A percentile compares a stretch with the other conserved stretches of the same genome.
Evolutionary conservation across 805 yeast species (phyloP).

Genomic region (Vanderwaltozyma verrucispora): DNA sequence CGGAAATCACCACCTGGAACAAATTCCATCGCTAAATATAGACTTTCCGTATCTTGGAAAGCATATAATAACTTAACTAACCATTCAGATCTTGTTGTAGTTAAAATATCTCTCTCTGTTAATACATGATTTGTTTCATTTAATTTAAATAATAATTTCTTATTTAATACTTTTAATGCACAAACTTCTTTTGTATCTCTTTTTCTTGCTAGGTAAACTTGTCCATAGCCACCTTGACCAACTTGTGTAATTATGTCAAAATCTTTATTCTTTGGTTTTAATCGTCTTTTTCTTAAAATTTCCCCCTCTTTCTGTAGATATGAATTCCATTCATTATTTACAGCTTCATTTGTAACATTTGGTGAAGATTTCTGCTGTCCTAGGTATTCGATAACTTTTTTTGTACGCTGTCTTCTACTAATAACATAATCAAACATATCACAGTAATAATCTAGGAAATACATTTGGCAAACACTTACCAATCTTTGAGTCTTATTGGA

Average conservation of each 20-base stretch:
- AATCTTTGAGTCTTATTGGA: slow-evolving; percentile 71
- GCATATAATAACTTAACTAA: slow-evolving; percentile 87
- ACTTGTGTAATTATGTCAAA: slow-evolving; percentile 96
- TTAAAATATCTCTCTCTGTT: slow-evolving; percentile 92
- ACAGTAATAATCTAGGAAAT: slow-evolving; percentile 89
- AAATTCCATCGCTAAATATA: slow-evolving; percentile 95
- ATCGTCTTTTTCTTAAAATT: slow-evolving; percentile 73
- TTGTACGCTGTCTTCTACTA: slow-evolving; percentile 72
- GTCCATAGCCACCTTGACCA: slow-evolving; percentile 99
- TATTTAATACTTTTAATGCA: slow-evolving; percentile 86
- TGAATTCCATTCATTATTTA: slow-evolving; percentile 54
- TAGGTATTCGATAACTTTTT: slow-evolving; percentile 52
- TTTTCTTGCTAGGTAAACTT: slow-evolving; percentile 92
- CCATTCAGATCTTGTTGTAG: slow-evolving; percentile 96
- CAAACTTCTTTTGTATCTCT: slow-evolving; percentile 91
- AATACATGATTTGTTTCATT: slow-evolving; percentile 94
- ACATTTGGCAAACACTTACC: slow-evolving; percentile 88
- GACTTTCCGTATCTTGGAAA: slow-evolving; percentile 83
- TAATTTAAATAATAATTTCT: slow-evolving; percentile 71
- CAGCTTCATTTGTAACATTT: slow-evolving; percentile 30
- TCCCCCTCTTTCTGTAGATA: slow-evolving; percentile 81
- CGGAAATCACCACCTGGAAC: slow-evolving; percentile 99
- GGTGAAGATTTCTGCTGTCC: slow-evolving; percentile 25
- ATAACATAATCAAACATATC: slow-evolving; percentile 91
- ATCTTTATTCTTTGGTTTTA: slow-evolving; percentile 89